Percentiles rank a stretch among this genome's conserved stretches.
These are phyloP conservation scores for Stenogyne calaminthoides DNA, from an alignment of 305 asterid species.

Conservation along the genomic window DNA sequence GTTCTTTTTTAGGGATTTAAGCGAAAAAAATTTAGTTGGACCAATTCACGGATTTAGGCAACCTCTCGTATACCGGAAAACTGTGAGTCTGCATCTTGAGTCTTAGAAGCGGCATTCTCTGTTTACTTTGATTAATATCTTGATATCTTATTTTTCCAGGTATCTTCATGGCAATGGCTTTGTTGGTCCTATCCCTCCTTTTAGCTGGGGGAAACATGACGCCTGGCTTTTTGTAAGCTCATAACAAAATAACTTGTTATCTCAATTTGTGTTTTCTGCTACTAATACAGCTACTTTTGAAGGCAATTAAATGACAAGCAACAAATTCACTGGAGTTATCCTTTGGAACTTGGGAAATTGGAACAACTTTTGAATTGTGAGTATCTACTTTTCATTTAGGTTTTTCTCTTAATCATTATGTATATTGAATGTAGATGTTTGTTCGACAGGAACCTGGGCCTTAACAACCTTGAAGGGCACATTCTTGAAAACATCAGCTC, in stretches of 20 bases:
- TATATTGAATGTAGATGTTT: not conserved
- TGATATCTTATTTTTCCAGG: conserved; percentile 37
- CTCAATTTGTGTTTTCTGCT: not conserved
- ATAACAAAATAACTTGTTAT: not conserved
- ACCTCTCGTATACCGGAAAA: conserved; percentile 95
- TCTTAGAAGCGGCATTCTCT: not conserved
- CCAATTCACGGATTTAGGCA: conserved; percentile 84
- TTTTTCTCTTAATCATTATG: not conserved
- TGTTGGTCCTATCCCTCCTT: conserved; percentile 81
- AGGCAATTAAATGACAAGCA: conserved; percentile 97
- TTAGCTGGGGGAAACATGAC: conserved; percentile 96
- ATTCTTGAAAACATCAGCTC: conserved; percentile 93
- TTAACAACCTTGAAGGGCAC: conserved; percentile 84
- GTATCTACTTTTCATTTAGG: conserved; percentile 27
- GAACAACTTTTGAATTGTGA: conserved; percentile 94
- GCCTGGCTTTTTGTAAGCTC: conserved; percentile 84
- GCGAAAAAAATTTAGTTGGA: conserved; percentile 90
- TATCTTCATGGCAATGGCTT: conserved; percentile 97
- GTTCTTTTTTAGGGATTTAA: conserved; percentile 74
- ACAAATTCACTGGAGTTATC: conserved; percentile 70
- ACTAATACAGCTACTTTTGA: conserved; percentile 30
- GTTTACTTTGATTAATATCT: not conserved
- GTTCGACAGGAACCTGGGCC: conserved; percentile 70
- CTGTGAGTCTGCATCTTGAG: conserved; percentile 57
- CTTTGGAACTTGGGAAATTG: conserved; percentile 88